phyloP scores from a whole-genome alignment of 768 basidiomycete genomes.

The Naganishia vaughanmartiniae region DNA sequence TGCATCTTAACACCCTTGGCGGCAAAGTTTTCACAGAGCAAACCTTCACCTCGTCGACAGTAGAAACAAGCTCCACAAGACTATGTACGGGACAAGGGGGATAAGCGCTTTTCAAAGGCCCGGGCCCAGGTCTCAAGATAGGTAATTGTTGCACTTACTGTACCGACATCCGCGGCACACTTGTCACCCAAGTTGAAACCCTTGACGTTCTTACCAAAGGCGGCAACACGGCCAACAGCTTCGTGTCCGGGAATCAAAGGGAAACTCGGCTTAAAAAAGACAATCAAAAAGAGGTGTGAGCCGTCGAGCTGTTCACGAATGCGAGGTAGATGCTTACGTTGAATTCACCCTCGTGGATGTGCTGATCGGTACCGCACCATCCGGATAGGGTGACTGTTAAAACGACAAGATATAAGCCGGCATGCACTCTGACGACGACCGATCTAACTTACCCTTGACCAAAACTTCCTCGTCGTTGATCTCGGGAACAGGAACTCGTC shows the following conservation, averaged over 20 bases:
- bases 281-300: background rate
- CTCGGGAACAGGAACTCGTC: slow-evolving; percentile 65
- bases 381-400: slow-evolving; percentile 53
- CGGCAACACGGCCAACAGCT: slow-evolving; percentile 69
- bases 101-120: background rate
- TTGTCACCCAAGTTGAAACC: slow-evolving; percentile 76
- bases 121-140: background rate
- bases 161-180: slow-evolving; percentile 75
- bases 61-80: slow-evolving; percentile 77
- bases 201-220: slow-evolving; percentile 74
- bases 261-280: slow-evolving; percentile 5
- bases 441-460: slow-evolving; percentile 61
- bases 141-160: slow-evolving; percentile 56
- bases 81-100: background rate
- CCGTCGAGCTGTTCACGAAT: background rate
- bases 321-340: slow-evolving; percentile 3
- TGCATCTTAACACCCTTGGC: slow-evolving; percentile 74
- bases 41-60: slow-evolving; percentile 76
- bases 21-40: slow-evolving; percentile 81
- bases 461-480: slow-evolving; percentile 69
- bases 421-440: background rate
- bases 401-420: background rate
- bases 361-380: slow-evolving; percentile 65
- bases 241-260: slow-evolving; percentile 74
- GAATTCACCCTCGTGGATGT: slow-evolving; percentile 58